Conservation (phyloP, 1,139 yeast genomes). For the Scheffersomyces illinoinensis region DNA sequence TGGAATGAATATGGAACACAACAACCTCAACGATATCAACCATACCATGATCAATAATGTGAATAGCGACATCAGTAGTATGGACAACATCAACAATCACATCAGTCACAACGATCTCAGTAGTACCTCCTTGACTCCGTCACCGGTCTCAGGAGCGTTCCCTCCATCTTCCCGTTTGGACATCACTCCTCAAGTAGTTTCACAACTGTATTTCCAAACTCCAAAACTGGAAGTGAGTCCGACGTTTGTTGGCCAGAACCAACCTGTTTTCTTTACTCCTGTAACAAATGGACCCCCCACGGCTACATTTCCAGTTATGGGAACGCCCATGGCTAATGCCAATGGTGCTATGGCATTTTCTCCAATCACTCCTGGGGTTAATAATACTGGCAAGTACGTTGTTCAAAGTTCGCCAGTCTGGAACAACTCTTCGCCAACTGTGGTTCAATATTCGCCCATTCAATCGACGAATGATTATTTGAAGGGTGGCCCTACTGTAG, state of each 20-base stretch:
- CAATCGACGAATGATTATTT: background rate
- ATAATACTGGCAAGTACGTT: background rate
- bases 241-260: background rate
- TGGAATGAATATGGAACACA: background rate
- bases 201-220: background rate
- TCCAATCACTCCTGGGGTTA: background rate
- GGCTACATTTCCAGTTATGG: background rate
- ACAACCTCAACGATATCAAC: background rate
- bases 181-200: background rate
- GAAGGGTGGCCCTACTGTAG: background rate
- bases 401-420: background rate
- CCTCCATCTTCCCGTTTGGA: background rate
- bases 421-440: constrained; percentile 1
- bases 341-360: background rate
- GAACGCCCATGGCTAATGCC: background rate
- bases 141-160: background rate
- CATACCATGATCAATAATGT: background rate
- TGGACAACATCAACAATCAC: background rate
- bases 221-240: background rate
- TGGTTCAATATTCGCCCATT: background rate
- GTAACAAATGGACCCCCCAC: background rate
- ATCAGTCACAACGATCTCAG: background rate
- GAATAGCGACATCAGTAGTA: background rate
- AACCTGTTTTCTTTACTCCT: background rate
- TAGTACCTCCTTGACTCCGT: background rate